Evolutionary conservation across 1,284 basidiomycete genomes (phyloP).

Genomic region (Cystobasidium sp.): DNA sequence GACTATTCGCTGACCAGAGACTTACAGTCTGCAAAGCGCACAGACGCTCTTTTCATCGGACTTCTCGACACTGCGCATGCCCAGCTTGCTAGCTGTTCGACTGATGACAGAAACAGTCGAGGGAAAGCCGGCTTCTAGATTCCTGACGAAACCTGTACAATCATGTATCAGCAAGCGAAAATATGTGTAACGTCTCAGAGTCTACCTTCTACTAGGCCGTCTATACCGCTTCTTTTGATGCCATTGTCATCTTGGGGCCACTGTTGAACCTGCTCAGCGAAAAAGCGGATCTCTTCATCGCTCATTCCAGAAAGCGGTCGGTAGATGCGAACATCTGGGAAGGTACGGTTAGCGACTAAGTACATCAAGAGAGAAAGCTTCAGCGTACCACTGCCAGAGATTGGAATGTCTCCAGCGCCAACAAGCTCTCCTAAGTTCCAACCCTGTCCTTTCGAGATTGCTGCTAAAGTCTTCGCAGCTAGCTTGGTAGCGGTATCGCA

Average conservation of each 20-base stretch:
- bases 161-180: neutral
- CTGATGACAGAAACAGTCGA: constrained; percentile 39
- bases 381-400: constrained; percentile 10
- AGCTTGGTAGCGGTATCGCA: constrained; percentile 35
- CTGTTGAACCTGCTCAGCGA: constrained; percentile 4
- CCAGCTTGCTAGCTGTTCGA: constrained; percentile 37
- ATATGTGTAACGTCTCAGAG: neutral
- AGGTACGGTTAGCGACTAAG: neutral
- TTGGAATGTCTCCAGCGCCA: constrained; percentile 17
- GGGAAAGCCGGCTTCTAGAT: constrained; percentile 37
- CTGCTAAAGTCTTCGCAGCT: constrained; percentile 31
- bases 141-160: constrained; percentile 25
- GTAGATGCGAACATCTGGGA: constrained; percentile 31
- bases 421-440: constrained; percentile 33
- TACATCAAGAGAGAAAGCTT: neutral
- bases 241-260: constrained; percentile 3
- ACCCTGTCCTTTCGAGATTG: constrained; percentile 39
- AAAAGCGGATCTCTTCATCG: constrained; percentile 38
- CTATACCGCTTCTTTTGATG: constrained; percentile 20
- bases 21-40: constrained; percentile 31
- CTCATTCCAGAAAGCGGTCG: constrained; percentile 30
- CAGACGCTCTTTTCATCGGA: neutral
- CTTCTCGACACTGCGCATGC: constrained; percentile 6
- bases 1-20: neutral
- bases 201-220: constrained; percentile 28